A percentile compares a stretch with the other conserved stretches of the same genome.
Conservation (phyloP, 192 early-diverging fungal genomes). For the Irineochytrium annulatum region DNA sequence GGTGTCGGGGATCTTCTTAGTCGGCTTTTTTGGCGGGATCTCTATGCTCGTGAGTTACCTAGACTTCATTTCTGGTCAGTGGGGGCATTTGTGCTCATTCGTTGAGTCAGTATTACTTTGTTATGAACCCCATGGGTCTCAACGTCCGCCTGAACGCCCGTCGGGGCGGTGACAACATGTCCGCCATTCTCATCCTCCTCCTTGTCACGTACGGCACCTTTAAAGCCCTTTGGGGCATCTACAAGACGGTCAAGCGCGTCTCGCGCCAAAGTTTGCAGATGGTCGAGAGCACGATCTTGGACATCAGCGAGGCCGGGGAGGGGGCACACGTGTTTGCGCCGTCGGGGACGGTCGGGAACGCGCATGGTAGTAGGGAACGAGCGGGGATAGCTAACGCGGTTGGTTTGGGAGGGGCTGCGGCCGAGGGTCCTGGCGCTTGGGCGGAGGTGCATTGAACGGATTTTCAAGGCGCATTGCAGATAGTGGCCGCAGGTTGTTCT, state of each 20-base stretch:
- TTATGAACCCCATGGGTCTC: constrained; percentile 3
- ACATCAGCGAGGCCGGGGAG: constrained; percentile 4
- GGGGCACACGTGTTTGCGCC: not conserved
- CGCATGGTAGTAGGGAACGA: too few species aligned
- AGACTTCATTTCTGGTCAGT: not conserved
- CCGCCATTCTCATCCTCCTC: not conserved
- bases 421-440: too few species aligned
- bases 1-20: not conserved
- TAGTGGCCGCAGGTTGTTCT: too few species aligned
- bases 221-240: constrained; percentile 5
- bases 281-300: constrained; percentile 14
- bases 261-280: constrained; percentile 9
- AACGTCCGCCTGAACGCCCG: not conserved
- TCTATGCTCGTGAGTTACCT: not conserved
- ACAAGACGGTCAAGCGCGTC: not conserved
- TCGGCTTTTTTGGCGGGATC: constrained; percentile 14
- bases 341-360: too few species aligned
- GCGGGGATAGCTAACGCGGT: too few species aligned
- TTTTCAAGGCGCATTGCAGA: too few species aligned
- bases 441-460: too few species aligned
- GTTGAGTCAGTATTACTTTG: constrained; percentile 3
- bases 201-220: constrained; percentile 6
- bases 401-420: too few species aligned
- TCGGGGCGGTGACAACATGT: not conserved
- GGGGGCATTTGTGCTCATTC: too few species aligned